Base-by-base conservation (phyloP, 2,329 filamentous ascomycete species). In the Apiospora saccharicola region DNA sequence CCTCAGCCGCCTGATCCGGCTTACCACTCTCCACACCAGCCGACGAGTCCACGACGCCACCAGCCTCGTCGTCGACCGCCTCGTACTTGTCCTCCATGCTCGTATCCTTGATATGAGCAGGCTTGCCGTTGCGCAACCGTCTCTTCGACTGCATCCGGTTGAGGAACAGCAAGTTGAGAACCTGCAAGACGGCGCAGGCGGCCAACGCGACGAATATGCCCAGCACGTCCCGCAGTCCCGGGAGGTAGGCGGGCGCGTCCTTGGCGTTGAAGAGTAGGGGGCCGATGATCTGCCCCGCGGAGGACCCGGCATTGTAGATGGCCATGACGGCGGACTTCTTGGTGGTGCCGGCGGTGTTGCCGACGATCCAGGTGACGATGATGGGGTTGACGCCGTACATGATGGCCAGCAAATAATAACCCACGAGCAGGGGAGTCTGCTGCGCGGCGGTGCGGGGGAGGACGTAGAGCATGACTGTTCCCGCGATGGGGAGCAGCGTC, bases 351-450 rank as follows among this genome's bases (percentile, higher is more conserved):
- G 86, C 91, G 0, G 90, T 92, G 79, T 93, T 93, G 10, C 88
- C 90, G 7, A 93, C 86, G 72, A 93, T 90, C 91, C 91, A 94
- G 0, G 89, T 87, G 0, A 93, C 88, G 37, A 92, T 88, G 13
- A 93, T 82, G 0, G 91, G 91, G 75, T 91, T 92, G 1, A 87
- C 89, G 0, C 90, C 90, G 73, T 90, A 93, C 12, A 93, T 82
- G 79, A 92, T 93, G 0, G 90, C 88, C 0, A 92, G 85, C 1
- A 93, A 83, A 75, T 93, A 93, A 79, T 92, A 93, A 0, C 87
- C 90, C 0, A 84, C 86, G 2, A 93, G 83, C 2, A 92, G 77
- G 0, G 84, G 81, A 0, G 85, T 83, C 64, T 85, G 83, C n/a
- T 85, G 79, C 0, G 82, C 79, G 0, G 80, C 77, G 0, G 77